A percentile compares a stretch with the other conserved stretches of the same genome.
These are phyloP conservation scores for Piromyces sp. DNA, from an alignment of 192 early-diverging fungal genomes.

Conservation along the genomic window DNA sequence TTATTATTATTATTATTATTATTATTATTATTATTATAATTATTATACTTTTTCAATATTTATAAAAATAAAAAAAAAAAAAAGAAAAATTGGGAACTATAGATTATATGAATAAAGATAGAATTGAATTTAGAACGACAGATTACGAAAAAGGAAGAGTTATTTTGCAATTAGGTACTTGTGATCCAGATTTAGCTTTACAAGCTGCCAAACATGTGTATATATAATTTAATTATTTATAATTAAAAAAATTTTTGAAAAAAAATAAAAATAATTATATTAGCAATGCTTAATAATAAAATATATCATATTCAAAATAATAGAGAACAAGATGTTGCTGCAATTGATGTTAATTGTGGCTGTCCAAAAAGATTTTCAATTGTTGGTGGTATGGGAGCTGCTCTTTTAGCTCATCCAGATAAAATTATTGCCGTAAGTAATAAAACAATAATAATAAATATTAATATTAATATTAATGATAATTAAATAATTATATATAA, in stretches of 20 bases:
- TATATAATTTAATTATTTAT: conserved; percentile 7
- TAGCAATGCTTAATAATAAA: too few species aligned
- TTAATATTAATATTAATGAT: too few species aligned
- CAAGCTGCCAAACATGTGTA: conserved; percentile 70
- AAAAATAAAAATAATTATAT: too few species aligned
- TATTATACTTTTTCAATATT: too few species aligned
- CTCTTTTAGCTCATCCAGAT: conserved; percentile 69
- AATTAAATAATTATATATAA: too few species aligned
- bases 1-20: too few species aligned
- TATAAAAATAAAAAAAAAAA: too few species aligned
- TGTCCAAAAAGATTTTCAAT: conserved; percentile 94
- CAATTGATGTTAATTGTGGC: conserved; percentile 93
- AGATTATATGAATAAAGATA: conserved; percentile 40
- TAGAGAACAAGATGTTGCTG: conserved; percentile 66
- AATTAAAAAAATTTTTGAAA: too few species aligned
- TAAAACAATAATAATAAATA: too few species aligned
- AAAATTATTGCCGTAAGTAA: conserved; percentile 40
- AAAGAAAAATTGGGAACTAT: conserved; percentile 44
- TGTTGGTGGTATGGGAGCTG: conserved; percentile 85
- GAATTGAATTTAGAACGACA: conserved; percentile 55
- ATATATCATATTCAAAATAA: too few species aligned
- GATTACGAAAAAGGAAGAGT: conserved; percentile 53
- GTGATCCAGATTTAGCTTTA: conserved; percentile 67
- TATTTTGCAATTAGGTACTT: conserved; percentile 86
- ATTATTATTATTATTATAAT: too few species aligned